Evolutionary conservation across 768 basidiomycete species (phyloP), one percentile per base, ranked within the genome.

Genomic region (Pilatotrama ljubarskyi): DNA sequence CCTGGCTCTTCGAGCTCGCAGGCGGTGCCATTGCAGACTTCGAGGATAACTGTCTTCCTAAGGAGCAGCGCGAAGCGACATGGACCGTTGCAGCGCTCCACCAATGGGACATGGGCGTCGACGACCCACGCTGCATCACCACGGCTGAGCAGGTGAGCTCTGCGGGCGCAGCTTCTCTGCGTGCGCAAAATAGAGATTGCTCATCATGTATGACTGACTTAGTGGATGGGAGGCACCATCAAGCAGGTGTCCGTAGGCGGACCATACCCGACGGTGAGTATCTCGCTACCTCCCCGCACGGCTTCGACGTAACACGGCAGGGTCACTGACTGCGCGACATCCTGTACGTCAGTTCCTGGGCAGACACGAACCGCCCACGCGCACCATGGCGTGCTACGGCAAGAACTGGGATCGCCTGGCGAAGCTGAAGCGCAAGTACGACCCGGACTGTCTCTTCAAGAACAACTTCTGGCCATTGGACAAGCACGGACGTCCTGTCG

Each of bases 1-100:
- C 93, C 15, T 96, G 93, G 94, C 78, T 97, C 8, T 95, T 96
- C 71, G 94, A 97, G 72, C 81, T 94, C 41, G 89, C 90, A 0
- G 94, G 90, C 1, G 92, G 92, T 17, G 90, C 90, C 1, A 81
- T 92, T 40, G 71, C 73, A 0, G 92, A 94, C 69, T 84, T 82
- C 59, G 87, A 90, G 55, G 80, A 87, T 63, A 86, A 79, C 13
- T 91, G 90, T 64, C 73, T 93, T 14, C 91, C 93, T 3, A 86
- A 86, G 69, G 78, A 82, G 11, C 90, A 93, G 68, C 86, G 94
- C 48, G 82, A 93, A 70, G 88, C 91, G 0, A 71, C 82, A 9
- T 96, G 93, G 74, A 94, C 90, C 2, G 85, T 96, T 54, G 90
- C 91, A 2, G 93, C 94, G 17, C 78, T 95, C 24, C 94, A 95